Percentiles rank a stretch among this genome's conserved stretches.
Evolutionary conservation across 228 moss, liverwort and hornwort species (phyloP).

Genomic region (Sphagnum fallax): DNA sequence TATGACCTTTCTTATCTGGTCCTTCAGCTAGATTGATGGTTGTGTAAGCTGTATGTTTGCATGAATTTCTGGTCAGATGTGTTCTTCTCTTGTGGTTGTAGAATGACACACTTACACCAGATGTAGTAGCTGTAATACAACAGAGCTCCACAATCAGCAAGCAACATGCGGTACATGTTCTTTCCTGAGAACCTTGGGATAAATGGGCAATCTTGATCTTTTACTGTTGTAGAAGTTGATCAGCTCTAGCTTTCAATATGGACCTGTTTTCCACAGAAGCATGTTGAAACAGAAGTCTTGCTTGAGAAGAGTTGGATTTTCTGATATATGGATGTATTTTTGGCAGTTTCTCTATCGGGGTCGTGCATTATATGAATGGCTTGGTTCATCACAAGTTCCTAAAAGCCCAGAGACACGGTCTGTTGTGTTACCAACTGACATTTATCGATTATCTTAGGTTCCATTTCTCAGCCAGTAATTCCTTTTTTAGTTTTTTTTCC

Average conservation of each 20-base stretch:
- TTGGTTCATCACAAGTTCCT: slow-evolving; percentile 68
- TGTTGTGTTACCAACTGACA: slow-evolving; percentile 75
- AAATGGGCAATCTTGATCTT: too few relatives aligned
- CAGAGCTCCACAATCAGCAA: slow-evolving; percentile 62
- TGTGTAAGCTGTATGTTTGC: not conserved
- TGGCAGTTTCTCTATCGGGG: slow-evolving; percentile 89
- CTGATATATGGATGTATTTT: not conserved
- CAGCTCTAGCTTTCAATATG: too few relatives aligned
- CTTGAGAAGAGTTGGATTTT: not conserved
- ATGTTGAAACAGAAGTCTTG: not conserved
- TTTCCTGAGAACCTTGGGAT: too few relatives aligned
- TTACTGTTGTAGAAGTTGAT: too few relatives aligned
- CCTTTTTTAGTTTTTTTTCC: too few relatives aligned
- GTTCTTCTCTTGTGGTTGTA: slow-evolving; percentile 8
- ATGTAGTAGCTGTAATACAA: slow-evolving; percentile 84
- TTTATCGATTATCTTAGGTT: slow-evolving; percentile 70
- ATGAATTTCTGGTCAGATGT: too few relatives aligned
- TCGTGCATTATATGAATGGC: slow-evolving; percentile 74
- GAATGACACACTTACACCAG: slow-evolving; percentile 66
- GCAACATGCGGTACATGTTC: slow-evolving; percentile 43
- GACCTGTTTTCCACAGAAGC: not conserved
- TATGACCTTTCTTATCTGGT: too few relatives aligned
- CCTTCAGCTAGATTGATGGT: not conserved
- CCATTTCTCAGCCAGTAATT: too few relatives aligned
- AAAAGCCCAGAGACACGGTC: slow-evolving; percentile 80